These are phyloP conservation scores for Chlamydomonas eustigma DNA, from an alignment of 139 green algal species.

Conservation along the genomic window DNA sequence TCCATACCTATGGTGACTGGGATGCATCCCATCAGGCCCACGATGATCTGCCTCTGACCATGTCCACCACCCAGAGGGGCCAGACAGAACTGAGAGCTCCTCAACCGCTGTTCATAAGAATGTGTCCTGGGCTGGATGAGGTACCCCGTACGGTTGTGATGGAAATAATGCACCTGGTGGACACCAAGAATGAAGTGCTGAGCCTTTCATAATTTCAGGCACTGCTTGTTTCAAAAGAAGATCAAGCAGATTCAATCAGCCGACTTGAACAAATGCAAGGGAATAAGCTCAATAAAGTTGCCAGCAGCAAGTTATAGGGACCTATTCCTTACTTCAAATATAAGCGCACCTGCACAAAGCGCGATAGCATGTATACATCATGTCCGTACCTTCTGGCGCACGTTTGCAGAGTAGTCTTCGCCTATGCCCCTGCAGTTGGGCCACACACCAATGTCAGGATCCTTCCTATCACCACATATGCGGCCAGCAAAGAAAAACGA, in stretches of 20 bases:
- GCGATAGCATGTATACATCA: no score
- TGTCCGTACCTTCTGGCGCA: slow-evolving; percentile 14
- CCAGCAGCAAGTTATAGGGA: no score
- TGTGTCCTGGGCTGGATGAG: not conserved
- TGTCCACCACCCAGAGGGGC: slow-evolving; percentile 35
- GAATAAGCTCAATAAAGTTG: no score
- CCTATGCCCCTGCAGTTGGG: slow-evolving; percentile 13
- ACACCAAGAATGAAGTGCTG: no score
- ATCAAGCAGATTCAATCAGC: no score
- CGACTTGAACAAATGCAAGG: no score
- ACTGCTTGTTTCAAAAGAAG: no score
- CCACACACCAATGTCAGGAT: not conserved
- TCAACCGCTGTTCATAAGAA: slow-evolving; percentile 9
- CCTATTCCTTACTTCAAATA: no score
- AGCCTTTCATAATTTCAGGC: no score
- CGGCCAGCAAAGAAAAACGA: slow-evolving; percentile 35
- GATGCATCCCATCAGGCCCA: slow-evolving; percentile 36
- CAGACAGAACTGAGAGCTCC: slow-evolving; percentile 20
- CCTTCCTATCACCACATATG: slow-evolving; percentile 21
- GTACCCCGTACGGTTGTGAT: slow-evolving; percentile 32
- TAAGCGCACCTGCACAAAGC: no score
- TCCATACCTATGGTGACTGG: slow-evolving; percentile 19
- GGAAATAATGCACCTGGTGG: slow-evolving; percentile 24
- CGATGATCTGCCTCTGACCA: slow-evolving; percentile 37
- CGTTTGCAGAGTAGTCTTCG: slow-evolving; percentile 11